Conservation (phyloP, 2,329 filamentous ascomycete species). For the Paramyrothecium roridum region DNA sequence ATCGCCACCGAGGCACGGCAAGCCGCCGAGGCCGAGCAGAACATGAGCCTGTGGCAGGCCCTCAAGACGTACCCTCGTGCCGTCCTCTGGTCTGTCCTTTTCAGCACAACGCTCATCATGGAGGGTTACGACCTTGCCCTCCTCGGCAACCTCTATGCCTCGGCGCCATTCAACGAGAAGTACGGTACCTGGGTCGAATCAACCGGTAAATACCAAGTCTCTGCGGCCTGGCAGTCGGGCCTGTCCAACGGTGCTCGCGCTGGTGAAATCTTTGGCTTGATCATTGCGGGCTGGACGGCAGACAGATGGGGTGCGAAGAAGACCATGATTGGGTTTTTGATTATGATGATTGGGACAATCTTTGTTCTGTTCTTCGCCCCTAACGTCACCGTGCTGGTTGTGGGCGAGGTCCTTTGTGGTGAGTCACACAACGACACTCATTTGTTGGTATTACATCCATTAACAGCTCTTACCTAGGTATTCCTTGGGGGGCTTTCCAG, state of each 20-base stretch:
- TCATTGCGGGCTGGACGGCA: constrained; percentile 49
- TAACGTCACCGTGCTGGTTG: constrained; percentile 41
- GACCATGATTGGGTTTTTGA: constrained; percentile 44
- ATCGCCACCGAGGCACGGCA: constrained; percentile 35
- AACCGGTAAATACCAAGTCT: constrained; percentile 40
- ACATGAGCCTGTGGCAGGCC: constrained; percentile 36
- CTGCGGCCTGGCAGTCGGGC: constrained; percentile 55
- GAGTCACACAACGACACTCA: constrained; percentile 4
- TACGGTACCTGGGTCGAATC: constrained; percentile 36
- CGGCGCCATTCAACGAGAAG: constrained; percentile 38
- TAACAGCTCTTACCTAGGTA: constrained; percentile 25
- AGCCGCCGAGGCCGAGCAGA: constrained; percentile 35
- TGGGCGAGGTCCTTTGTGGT: constrained; percentile 44
- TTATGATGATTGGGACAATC: constrained; percentile 45
- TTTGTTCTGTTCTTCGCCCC: constrained; percentile 52
- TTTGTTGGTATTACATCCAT: neutral
- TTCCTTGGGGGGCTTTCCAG: constrained; percentile 52
- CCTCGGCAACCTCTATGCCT: constrained; percentile 46
- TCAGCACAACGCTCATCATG: constrained; percentile 46
- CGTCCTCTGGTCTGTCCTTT: constrained; percentile 42
- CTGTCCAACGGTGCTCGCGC: constrained; percentile 50
- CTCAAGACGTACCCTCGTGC: constrained; percentile 42
- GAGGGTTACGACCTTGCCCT: constrained; percentile 50
- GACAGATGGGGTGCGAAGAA: constrained; percentile 49
- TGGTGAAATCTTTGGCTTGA: constrained; percentile 53